phyloP scores from a whole-genome alignment of 768 basidiomycete species.

The Asterophora lycoperdoides region DNA sequence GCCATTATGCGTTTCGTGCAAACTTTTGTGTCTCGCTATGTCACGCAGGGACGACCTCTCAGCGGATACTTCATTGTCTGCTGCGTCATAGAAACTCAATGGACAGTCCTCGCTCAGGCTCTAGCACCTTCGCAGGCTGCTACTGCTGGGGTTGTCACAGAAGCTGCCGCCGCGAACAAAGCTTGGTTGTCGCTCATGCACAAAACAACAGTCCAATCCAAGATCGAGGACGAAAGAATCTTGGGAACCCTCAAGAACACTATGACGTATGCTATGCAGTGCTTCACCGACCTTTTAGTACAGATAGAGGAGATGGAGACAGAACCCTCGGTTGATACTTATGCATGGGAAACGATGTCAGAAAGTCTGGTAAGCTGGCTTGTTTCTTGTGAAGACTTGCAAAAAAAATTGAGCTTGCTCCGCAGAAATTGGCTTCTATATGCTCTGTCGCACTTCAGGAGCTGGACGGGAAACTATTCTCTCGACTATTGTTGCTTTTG shows the following conservation, averaged over 20 bases:
- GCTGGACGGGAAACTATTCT: slow-evolving; percentile 65
- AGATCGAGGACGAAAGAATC: slow-evolving; percentile 34
- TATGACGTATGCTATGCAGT: slow-evolving; percentile 62
- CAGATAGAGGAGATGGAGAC: slow-evolving; percentile 83
- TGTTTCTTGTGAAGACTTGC: not conserved
- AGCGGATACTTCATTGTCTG: slow-evolving; percentile 89
- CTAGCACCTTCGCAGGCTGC: slow-evolving; percentile 33
- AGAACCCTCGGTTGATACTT: slow-evolving; percentile 79
- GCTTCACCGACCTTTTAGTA: slow-evolving; percentile 69
- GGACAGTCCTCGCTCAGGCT: slow-evolving; percentile 80
- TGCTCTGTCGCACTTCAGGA: slow-evolving; percentile 71
- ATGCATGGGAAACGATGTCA: slow-evolving; percentile 90
- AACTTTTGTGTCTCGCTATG: slow-evolving; percentile 72
- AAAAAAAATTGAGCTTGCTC: not conserved
- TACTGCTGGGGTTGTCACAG: slow-evolving; percentile 33
- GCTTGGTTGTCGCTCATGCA: slow-evolving; percentile 73
- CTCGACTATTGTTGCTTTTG: slow-evolving; percentile 66
- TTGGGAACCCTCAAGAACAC: slow-evolving; percentile 42
- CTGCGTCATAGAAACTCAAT: slow-evolving; percentile 80
- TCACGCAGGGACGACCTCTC: slow-evolving; percentile 69
- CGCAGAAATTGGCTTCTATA: slow-evolving; percentile 79
- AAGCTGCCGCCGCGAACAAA: slow-evolving; percentile 80
- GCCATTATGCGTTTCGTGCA: slow-evolving; percentile 56
- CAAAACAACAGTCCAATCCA: slow-evolving; percentile 40
- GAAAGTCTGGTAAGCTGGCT: slow-evolving; percentile 66